Conservation (phyloP, 1,139 yeast species). For the Hyphopichia khmerensis region DNA sequence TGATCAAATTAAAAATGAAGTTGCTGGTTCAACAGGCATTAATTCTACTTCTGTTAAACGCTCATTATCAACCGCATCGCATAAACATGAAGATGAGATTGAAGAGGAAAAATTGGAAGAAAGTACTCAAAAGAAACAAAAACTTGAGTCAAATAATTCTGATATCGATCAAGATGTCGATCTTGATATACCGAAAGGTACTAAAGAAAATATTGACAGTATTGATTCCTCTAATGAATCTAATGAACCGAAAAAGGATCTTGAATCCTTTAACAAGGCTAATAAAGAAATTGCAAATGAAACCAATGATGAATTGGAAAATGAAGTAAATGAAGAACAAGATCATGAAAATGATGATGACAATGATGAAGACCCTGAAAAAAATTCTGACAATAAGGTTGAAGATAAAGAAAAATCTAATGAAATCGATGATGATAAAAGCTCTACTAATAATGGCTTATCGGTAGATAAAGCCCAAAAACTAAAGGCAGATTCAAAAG, state of each 20-base stretch:
- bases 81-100: background rate
- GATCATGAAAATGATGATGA: conserved; percentile 10
- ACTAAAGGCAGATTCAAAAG: background rate
- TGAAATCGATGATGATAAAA: conserved; percentile 8
- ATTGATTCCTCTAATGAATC: background rate
- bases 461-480: background rate
- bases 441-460: background rate
- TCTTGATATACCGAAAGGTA: conserved; percentile 1
- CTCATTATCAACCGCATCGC: background rate
- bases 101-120: background rate
- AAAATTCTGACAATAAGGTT: conserved; percentile 7
- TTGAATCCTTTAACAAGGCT: too few relatives aligned
- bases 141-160: background rate
- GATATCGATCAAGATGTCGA: background rate
- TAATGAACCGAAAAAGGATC: background rate
- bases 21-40: conserved; percentile 5
- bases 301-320: background rate
- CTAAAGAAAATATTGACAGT: background rate
- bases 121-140: too few relatives aligned
- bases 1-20: conserved; percentile 5
- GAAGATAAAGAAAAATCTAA: conserved; percentile 9
- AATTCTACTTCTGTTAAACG: conserved; percentile 3
- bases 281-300: too few relatives aligned
- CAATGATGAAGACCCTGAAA: conserved; percentile 10
- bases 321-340: conserved; percentile 8